Conservation (phyloP, 257 asterid genomes). For the Solanum piurae region DNA sequence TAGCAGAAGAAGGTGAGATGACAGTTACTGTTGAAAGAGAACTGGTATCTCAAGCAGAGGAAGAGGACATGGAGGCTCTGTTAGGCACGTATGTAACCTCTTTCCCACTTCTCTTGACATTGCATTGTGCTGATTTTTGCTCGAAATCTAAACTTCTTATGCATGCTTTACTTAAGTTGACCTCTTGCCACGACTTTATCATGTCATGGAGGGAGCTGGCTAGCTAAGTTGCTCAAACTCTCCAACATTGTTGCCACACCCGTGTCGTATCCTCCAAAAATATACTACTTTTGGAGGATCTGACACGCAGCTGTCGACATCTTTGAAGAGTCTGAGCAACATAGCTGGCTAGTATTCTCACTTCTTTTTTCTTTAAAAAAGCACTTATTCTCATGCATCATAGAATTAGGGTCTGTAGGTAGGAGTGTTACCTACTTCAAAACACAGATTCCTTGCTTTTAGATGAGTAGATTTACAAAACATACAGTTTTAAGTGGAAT, state of each 20-base stretch:
- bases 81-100: slow-evolving; percentile 80
- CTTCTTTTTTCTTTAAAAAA: background rate
- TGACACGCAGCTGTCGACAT: background rate
- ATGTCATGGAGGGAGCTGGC: background rate
- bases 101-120: slow-evolving; percentile 1
- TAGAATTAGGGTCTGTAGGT: background rate
- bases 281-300: background rate
- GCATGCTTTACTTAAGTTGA: background rate
- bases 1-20: slow-evolving; percentile 48
- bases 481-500: background rate
- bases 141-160: background rate
- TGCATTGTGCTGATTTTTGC: background rate
- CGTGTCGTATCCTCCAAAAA: background rate
- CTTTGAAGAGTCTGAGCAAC: background rate
- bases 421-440: background rate
- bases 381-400: background rate
- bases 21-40: slow-evolving; percentile 92
- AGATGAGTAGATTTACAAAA: background rate
- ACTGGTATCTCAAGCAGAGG: slow-evolving; percentile 94
- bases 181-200: background rate
- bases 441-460: background rate
- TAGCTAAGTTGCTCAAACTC: background rate
- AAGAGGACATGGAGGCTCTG: slow-evolving; percentile 99
- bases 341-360: background rate
- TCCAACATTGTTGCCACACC: background rate